Conservation (phyloP, 345 rosid species). For the Citrus hindsii region DNA sequence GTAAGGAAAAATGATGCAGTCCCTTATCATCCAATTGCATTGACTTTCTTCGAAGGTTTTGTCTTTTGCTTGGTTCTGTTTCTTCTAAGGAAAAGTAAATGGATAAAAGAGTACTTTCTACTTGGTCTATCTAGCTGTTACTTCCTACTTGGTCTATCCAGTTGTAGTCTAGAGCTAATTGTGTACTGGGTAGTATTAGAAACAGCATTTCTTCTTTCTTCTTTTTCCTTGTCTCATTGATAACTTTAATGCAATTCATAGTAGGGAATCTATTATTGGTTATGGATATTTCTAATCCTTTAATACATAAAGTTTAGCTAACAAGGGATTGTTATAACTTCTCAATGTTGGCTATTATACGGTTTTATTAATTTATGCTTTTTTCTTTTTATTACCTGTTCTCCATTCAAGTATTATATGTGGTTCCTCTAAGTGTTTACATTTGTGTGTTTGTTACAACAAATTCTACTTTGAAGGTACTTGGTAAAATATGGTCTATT, state of each 20-base stretch:
- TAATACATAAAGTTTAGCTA: background rate
- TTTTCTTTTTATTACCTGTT: background rate
- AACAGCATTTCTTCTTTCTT: background rate
- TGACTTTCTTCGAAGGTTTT: background rate
- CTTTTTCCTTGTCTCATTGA: background rate
- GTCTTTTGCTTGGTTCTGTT: background rate
- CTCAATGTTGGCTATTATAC: background rate
- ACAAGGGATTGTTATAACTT: background rate
- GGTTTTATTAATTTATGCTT: background rate
- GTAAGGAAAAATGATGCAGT: background rate
- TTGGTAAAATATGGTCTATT: slow-evolving; percentile 75
- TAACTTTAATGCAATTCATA: background rate
- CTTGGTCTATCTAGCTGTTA: background rate
- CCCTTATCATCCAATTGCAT: background rate
- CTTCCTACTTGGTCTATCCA: background rate
- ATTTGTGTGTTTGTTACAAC: background rate
- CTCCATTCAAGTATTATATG: background rate
- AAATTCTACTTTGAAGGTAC: slow-evolving; percentile 48
- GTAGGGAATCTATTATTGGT: background rate
- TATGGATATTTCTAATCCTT: background rate
- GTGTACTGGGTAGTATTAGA: background rate
- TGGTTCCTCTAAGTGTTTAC: background rate
- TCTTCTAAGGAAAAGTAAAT: too few species aligned
- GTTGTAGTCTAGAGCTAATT: background rate
- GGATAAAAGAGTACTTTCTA: background rate